Percentiles rank a stretch among this genome's conserved stretches.
Evolutionary conservation across 169 alveolate species (phyloP).

Genomic region (Neospora caninum): DNA sequence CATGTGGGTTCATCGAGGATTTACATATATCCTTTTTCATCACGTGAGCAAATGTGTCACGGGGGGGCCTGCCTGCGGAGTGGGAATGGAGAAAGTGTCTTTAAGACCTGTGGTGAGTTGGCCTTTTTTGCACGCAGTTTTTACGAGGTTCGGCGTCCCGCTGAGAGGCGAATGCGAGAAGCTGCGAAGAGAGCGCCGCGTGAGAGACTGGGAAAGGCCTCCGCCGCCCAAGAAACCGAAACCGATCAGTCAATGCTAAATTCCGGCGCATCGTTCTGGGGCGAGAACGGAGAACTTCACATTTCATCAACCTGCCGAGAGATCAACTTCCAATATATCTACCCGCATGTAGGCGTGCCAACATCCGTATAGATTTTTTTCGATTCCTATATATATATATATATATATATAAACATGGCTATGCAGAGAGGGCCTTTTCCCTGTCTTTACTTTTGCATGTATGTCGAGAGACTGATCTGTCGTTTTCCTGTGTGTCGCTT

Average conservation of each 20-base stretch:
- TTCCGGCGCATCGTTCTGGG: neutral
- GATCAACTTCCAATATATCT: neutral
- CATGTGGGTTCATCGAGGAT: neutral
- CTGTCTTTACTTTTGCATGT: too few species aligned
- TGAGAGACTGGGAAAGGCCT: slow-evolving; percentile 43
- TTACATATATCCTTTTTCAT: neutral
- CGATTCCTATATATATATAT: neutral
- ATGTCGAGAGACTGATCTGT: too few species aligned
- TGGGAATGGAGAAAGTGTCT: too few species aligned
- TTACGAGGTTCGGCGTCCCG: slow-evolving; percentile 43
- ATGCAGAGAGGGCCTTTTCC: too few species aligned
- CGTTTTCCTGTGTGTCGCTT: too few species aligned
- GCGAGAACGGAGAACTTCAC: neutral
- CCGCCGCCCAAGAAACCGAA: slow-evolving; percentile 60
- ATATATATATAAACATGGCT: neutral
- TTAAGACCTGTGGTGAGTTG: neutral
- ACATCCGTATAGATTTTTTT: neutral
- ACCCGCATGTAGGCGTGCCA: neutral
- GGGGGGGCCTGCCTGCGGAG: too few species aligned
- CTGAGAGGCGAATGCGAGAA: slow-evolving; percentile 48
- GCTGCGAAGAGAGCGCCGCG: neutral
- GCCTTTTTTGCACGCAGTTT: neutral
- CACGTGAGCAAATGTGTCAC: too few species aligned
- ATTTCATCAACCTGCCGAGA: neutral
- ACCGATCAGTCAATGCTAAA: slow-evolving; percentile 54